Conservation (phyloP, 495 filamentous ascomycete genomes). For the Cercophora sp. region DNA sequence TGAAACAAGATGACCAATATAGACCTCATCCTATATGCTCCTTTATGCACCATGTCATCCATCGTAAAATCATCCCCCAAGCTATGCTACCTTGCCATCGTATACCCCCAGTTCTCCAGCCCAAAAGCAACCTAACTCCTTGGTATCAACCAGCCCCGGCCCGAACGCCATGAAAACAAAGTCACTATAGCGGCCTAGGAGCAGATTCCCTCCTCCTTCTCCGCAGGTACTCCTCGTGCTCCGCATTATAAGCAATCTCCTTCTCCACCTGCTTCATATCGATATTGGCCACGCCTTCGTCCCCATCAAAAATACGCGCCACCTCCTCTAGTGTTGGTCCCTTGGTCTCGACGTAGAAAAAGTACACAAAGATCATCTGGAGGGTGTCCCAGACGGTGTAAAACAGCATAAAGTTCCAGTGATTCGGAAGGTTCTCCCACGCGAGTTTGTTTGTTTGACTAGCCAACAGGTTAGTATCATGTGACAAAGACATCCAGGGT, state of each 20-base stretch:
- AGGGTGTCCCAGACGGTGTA: constrained; percentile 59
- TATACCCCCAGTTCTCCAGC: too few relatives aligned
- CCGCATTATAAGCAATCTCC: constrained; percentile 37
- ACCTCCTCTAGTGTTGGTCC: constrained; percentile 63
- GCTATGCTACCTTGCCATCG: too few relatives aligned
- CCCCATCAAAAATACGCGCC: constrained; percentile 56
- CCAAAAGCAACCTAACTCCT: too few relatives aligned
- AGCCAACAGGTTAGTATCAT: too few relatives aligned
- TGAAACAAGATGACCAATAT: too few relatives aligned
- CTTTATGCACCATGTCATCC: too few relatives aligned
- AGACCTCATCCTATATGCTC: too few relatives aligned
- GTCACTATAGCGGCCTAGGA: not conserved
- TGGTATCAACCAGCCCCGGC: too few relatives aligned
- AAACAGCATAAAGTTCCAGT: constrained; percentile 62
- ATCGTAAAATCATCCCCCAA: too few relatives aligned
- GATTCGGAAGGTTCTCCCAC: constrained; percentile 48
- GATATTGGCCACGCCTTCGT: constrained; percentile 48
- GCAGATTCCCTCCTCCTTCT: constrained; percentile 5
- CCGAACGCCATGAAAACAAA: not conserved
- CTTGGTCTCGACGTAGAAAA: constrained; percentile 64
- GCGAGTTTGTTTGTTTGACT: constrained; percentile 61
- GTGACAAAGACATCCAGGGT: too few relatives aligned
- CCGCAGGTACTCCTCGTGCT: constrained; percentile 20
- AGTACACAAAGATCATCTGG: constrained; percentile 60
- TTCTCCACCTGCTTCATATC: constrained; percentile 46